Base-by-base conservation (phyloP, 169 alveolate genomes). In the Eimeria acervulina region DNA sequence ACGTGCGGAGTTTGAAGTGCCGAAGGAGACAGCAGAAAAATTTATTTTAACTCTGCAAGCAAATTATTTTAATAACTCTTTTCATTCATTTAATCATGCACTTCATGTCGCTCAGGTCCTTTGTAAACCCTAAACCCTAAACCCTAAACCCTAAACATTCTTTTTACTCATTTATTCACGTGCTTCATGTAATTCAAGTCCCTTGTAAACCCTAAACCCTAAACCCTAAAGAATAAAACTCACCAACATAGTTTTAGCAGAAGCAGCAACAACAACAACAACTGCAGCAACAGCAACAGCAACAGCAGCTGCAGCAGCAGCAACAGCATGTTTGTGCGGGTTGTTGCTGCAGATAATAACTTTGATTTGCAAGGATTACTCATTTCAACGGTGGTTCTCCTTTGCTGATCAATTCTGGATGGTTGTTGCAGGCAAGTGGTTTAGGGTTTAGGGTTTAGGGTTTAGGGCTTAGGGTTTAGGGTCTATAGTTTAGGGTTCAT, bases 401-500 rank as follows among this genome's bases (percentile, higher is more conserved):
- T 90, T 66, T 44, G 88, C 51, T 31, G 95, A 90, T 51, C 59
- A 72, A 51, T 90, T 90, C 52, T 66, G 78, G 31, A 72, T 90
- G 44, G 80, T 90, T 88, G 55, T 90, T 6, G 88, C 95, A 47
- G 95, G 95, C 76, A 36, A 52, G 89, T n/a, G 68, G 36, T 40
- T 47, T 42, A 74, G 74, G 42, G 74, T 74, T 74, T 74, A 74
- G 87, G 61, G 28, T 89, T 26, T 70, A 76, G 66, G 68, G 66
- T 70, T 47, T 61, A 38, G 47, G 42, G 68, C n/a, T 87, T 61
- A 99, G n/a, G 97, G 99, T 13, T 90, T 98, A 61, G 99, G 98
- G 74, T 63, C 31, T 63, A 13, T 21, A 13, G 31, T 63, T 0
- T n/a, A 13, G 74, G n/a, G 74, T 19, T 19, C 31, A 0, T 13